Evolutionary conservation across 768 basidiomycete genomes (phyloP), one percentile per base, ranked within the genome.

Genomic region (Rhizopogon vinicolor): DNA sequence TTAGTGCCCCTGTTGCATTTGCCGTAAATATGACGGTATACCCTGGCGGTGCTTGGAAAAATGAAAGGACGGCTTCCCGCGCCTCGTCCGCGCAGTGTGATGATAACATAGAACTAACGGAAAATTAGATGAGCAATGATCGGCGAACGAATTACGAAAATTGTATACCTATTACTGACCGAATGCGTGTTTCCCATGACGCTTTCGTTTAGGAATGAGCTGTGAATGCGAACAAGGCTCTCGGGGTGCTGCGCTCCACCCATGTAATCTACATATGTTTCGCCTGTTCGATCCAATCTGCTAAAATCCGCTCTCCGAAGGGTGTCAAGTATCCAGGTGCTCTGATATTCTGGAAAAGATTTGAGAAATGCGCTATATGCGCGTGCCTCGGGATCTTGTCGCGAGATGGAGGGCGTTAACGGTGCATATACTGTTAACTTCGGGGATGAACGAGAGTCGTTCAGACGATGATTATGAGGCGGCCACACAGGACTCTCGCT

Each of bases 211-310:
- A 93, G 78, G 64, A 91, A 90, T 49, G 82, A 80, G 41, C 83
- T 76, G 60, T 91, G 88, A 9, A 83, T 80, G 40, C 78, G 78
- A 55, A 92, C 80, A 35, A 93, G 81, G 61, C 84, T 86, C 61
- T 89, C 86, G 10, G 91, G 91, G 59, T 89, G 90, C 35, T 92
- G 74, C 0, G 87, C 81, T 22, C 87, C 89, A 31, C 91, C 91
- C 88, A 92, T 92, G 60, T 88, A 92, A 63, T 93, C 91, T 57
- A 91, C 85, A 56, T 92, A 92, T 8, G 85, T 86, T 72, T 91
- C 88, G 6, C 82, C 82, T 8, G 74, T 72, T 12, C 77, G 78
- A 57, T 85, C 81, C 42, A 88, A 74, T 51, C 87, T 72, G 5
- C 74, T 56, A 60, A 80, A 87, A 66, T 90, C 86, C 0, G 78